Evolutionary conservation across 2,329 filamentous ascomycete species (phyloP).

Genomic region (Fusarium sororula): DNA sequence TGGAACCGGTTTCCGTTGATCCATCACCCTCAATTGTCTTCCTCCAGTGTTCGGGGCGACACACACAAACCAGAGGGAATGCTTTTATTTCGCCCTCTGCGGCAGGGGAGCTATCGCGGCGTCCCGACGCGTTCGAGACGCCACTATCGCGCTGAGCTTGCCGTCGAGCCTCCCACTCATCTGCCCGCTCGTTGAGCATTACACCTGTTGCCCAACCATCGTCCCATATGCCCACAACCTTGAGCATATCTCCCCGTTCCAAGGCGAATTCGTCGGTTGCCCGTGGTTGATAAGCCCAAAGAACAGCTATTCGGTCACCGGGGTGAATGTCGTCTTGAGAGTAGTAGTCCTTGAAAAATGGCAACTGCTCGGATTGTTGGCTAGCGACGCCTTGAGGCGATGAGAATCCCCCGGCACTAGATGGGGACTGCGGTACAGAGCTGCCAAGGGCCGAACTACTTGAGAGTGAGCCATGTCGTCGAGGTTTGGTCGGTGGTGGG

Average conservation of each 20-base stretch:
- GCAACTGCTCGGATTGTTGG: slow-evolving; percentile 93
- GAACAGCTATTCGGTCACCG: slow-evolving; percentile 85
- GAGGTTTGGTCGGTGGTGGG: slow-evolving; percentile 66
- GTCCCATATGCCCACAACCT: slow-evolving; percentile 98
- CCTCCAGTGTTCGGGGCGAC: slow-evolving; percentile 93
- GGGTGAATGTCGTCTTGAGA: slow-evolving; percentile 96
- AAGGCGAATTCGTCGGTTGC: slow-evolving; percentile 92
- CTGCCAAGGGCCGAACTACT: slow-evolving; percentile 80
- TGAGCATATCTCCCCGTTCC: slow-evolving; percentile 96
- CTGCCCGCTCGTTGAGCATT: slow-evolving; percentile 80
- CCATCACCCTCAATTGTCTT: slow-evolving; percentile 94
- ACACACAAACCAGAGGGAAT: slow-evolving; percentile 96
- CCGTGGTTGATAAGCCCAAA: slow-evolving; percentile 97
- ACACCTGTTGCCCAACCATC: slow-evolving; percentile 98
- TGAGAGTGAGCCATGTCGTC: slow-evolving; percentile 88
- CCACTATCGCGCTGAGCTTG: slow-evolving; percentile 90
- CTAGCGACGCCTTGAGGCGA: slow-evolving; percentile 86
- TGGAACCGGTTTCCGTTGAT: slow-evolving; percentile 71
- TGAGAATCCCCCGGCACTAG: slow-evolving; percentile 77
- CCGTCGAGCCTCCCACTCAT: slow-evolving; percentile 84
- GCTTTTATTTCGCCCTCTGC: slow-evolving; percentile 88
- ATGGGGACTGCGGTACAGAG: slow-evolving; percentile 78
- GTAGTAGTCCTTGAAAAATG: slow-evolving; percentile 99
- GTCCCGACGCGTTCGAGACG: slow-evolving; percentile 81
- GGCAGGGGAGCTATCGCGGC: slow-evolving; percentile 69